These are phyloP conservation scores for Agaricus subrufescens DNA, from an alignment of 768 basidiomycete species.

Conservation along the genomic window DNA sequence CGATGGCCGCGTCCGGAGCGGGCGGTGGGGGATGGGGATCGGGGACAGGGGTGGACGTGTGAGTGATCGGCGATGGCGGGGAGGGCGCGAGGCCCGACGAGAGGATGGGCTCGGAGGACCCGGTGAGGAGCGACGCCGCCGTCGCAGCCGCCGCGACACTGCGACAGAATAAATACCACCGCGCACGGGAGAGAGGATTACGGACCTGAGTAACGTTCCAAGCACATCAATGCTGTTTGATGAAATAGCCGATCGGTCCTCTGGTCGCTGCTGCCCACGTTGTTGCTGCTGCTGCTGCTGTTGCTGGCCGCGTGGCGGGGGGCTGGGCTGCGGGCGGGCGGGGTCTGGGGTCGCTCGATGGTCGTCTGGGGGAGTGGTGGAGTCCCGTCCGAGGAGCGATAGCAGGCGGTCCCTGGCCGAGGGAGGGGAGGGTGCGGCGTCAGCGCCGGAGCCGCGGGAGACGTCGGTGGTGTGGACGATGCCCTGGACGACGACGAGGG, in stretches of 20 bases:
- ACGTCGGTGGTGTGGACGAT: slow-evolving; percentile 77
- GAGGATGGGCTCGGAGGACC: slow-evolving; percentile 62
- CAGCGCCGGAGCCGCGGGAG: slow-evolving; percentile 23
- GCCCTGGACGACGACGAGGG: slow-evolving; percentile 79
- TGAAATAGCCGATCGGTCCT: slow-evolving; percentile 37
- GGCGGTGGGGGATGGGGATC: too few species aligned
- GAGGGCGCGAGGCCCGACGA: slow-evolving; percentile 48
- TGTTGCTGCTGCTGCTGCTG: neutral
- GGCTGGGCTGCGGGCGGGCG: too few species aligned
- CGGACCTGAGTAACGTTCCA: slow-evolving; percentile 77
- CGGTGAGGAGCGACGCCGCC: slow-evolving; percentile 77
- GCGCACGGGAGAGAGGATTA: slow-evolving; percentile 9
- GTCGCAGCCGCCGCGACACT: slow-evolving; percentile 93
- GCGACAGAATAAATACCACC: slow-evolving; percentile 1
- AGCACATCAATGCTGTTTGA: slow-evolving; percentile 78
- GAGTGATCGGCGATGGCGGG: slow-evolving; percentile 6
- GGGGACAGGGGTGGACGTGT: slow-evolving; percentile 6
- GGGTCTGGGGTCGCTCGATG: too few species aligned
- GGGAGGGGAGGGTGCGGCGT: neutral
- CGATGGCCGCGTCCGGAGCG: too few species aligned
- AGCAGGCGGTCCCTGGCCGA: too few species aligned
- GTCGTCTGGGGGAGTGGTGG: too few species aligned
- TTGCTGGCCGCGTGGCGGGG: too few species aligned
- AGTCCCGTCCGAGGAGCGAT: too few species aligned
- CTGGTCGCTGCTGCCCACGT: slow-evolving; percentile 8